These are phyloP conservation scores for Pseudotulostoma volvatum DNA, from an alignment of 495 filamentous ascomycete species.

Conservation along the genomic window DNA sequence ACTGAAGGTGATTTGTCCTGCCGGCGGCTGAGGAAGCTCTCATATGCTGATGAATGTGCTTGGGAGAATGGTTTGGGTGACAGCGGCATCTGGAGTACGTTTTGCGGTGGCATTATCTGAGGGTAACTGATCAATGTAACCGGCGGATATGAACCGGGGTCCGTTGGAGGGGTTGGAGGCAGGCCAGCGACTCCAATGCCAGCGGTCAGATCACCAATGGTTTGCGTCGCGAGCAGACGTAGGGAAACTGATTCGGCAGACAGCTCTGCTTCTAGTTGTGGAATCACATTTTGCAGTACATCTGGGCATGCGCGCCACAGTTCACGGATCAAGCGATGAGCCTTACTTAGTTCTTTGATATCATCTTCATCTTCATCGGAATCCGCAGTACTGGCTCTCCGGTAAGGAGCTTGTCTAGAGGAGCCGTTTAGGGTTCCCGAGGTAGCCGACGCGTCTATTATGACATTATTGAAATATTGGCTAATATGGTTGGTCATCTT, in stretches of 20 bases:
- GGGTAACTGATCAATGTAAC: slow-evolving; percentile 45
- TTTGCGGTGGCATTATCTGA: slow-evolving; percentile 35
- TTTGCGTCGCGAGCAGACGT: slow-evolving; percentile 76
- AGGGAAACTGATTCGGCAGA: slow-evolving; percentile 77
- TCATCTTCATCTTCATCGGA: slow-evolving; percentile 74
- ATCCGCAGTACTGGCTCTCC: slow-evolving; percentile 42
- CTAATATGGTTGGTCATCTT: slow-evolving; percentile 88
- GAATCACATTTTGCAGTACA: slow-evolving; percentile 83
- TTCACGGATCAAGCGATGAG: slow-evolving; percentile 76
- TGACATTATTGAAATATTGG: slow-evolving; percentile 94
- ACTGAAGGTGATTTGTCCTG: slow-evolving; percentile 73
- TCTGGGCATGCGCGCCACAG: slow-evolving; percentile 84
- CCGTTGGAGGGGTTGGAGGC: slow-evolving; percentile 51
- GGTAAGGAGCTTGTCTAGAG: slow-evolving; percentile 26
- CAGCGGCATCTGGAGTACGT: slow-evolving; percentile 56
- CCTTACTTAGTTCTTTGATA: slow-evolving; percentile 72
- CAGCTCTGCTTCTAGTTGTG: slow-evolving; percentile 84
- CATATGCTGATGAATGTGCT: slow-evolving; percentile 58
- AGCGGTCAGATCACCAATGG: slow-evolving; percentile 81
- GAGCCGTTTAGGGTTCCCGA: slow-evolving; percentile 18
- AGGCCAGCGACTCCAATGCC: slow-evolving; percentile 83
- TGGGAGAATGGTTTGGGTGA: slow-evolving; percentile 75
- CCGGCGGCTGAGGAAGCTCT: slow-evolving; percentile 62
- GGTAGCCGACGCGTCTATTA: slow-evolving; percentile 62
- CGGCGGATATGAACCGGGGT: slow-evolving; percentile 68